A percentile compares a stretch with the other conserved stretches of the same genome.
These are phyloP conservation scores for Beauveria rudraprayagi DNA, from an alignment of 2,329 filamentous ascomycete species.

Conservation along the genomic window DNA sequence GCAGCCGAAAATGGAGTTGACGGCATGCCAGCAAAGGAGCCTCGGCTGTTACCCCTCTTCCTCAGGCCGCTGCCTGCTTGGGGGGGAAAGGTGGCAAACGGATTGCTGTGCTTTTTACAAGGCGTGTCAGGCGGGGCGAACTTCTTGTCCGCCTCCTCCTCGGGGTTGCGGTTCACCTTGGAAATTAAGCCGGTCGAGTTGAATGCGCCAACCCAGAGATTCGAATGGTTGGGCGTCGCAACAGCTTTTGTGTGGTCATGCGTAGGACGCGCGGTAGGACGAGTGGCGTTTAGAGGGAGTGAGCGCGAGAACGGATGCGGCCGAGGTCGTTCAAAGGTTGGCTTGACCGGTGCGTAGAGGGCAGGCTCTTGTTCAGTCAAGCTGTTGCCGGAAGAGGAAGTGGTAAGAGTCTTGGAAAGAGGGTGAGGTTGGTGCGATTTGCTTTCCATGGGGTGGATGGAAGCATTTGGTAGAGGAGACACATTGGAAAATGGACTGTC, in stretches of 20 bases:
- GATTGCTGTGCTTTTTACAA: conserved; percentile 74
- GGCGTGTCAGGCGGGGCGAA: conserved; percentile 85
- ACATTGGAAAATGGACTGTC: conserved; percentile 58
- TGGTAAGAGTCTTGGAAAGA: conserved; percentile 76
- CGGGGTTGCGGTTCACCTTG: conserved; percentile 80
- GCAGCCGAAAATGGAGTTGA: conserved; percentile 71
- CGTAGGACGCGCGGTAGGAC: conserved; percentile 23
- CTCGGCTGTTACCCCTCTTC: conserved; percentile 52
- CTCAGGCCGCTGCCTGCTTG: conserved; percentile 54
- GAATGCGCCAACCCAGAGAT: conserved; percentile 72
- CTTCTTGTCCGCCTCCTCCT: conserved; percentile 55
- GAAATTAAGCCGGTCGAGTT: conserved; percentile 92
- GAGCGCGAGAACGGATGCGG: conserved; percentile 31
- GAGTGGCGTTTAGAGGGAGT: conserved; percentile 30
- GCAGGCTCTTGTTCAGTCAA: conserved; percentile 57
- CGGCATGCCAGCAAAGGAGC: conserved; percentile 65
- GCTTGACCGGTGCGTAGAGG: conserved; percentile 23
- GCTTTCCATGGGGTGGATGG: conserved; percentile 40
- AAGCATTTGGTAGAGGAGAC: conserved; percentile 43
- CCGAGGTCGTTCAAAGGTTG: conserved; percentile 19
- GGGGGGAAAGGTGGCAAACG: conserved; percentile 59
- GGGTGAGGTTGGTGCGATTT: conserved; percentile 61
- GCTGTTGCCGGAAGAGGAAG: conserved; percentile 77
- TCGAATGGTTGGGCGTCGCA: conserved; percentile 38
- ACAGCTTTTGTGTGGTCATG: conserved; percentile 24